Evolutionary conservation across 2,329 filamentous ascomycete species (phyloP).

Genomic region (Ophiognomonia clavigignenti-juglandacearum): DNA sequence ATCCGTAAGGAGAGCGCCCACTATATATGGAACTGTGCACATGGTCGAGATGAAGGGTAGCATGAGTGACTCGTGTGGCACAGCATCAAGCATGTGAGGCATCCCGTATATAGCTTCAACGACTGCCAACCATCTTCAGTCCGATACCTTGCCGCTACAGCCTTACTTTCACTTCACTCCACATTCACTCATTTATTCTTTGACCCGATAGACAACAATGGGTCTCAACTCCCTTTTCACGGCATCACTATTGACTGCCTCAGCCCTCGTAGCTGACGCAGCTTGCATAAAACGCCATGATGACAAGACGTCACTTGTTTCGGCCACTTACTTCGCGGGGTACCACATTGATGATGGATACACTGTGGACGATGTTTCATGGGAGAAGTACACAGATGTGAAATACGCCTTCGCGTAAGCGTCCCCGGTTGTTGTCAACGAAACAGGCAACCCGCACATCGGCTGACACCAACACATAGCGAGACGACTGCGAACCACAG

Average conservation of each 20-base stretch:
- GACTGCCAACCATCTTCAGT: background rate
- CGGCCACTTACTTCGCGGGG: slow-evolving; percentile 17
- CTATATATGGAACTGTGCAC: too few relatives aligned
- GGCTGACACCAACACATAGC: background rate
- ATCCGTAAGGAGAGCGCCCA: too few relatives aligned
- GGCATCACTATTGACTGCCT: background rate
- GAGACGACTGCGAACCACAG: slow-evolving; percentile 9
- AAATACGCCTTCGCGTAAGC: slow-evolving; percentile 17
- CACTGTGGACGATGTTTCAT: slow-evolving; percentile 14
- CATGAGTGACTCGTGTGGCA: too few relatives aligned
- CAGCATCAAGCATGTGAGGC: too few relatives aligned
- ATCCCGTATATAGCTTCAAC: background rate
- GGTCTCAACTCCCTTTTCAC: background rate
- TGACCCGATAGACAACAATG: background rate
- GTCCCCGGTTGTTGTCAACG: too few relatives aligned
- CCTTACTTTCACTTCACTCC: background rate
- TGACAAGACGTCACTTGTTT: background rate
- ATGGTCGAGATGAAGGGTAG: too few relatives aligned
- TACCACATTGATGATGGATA: slow-evolving; percentile 14
- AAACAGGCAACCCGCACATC: too few relatives aligned
- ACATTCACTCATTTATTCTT: background rate
- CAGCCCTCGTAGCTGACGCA: background rate
- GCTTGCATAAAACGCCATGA: slow-evolving; percentile 16
- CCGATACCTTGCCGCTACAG: too few relatives aligned
- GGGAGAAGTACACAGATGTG: slow-evolving; percentile 16